Base-by-base conservation (phyloP, 257 asterid species). In the Solanum ossicruentum region DNA sequence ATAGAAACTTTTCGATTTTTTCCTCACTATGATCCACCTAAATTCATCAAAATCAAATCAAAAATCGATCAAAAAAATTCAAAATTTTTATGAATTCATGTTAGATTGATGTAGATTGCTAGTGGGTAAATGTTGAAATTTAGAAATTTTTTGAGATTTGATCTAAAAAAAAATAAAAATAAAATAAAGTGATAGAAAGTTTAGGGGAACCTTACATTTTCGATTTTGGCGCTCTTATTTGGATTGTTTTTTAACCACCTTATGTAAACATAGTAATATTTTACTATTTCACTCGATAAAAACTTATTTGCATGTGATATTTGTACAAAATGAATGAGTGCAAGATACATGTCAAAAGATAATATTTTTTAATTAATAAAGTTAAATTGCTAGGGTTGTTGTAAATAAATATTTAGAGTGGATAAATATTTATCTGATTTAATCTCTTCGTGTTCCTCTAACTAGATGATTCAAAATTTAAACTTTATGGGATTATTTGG, bases 171-270 rank as follows among this genome's bases (percentile, higher is more conserved):
- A 71, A 57, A 87, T 56, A 83, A 79, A 26, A 86, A 88, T 84
- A 86, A 15, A 49, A 1, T 47, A 49, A 72, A 80, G 71, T 75
- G 85, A 72, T 8, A 85, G 86, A 12, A 85, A 86, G 89, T 86
- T 85, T 86, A 83, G 91, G 89, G 85, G 89, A 87, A 88, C 82
- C 87, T 85, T 16, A 57, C 81, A 85, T 61, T 54, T 67, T 80
- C 92, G 91, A 88, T 28, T 81, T 90, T 90, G 88, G 89, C 91
- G 91, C 84, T 49, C 61, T 82, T 82, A 21, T 82, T 82, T 61
- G 49, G 83, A 41, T 43, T 21, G 13, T 8, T 84, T 65, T 26
- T 26, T 63, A 26, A 65, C 43, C 43, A 65, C 41, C 72, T 65
- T 65, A 26, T 26, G 41, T 65, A 63, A 23, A 63, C 41, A 63